Evolutionary conservation across 208 protist genomes (phyloP).

Genomic region (Trypanosoma boissoni): DNA sequence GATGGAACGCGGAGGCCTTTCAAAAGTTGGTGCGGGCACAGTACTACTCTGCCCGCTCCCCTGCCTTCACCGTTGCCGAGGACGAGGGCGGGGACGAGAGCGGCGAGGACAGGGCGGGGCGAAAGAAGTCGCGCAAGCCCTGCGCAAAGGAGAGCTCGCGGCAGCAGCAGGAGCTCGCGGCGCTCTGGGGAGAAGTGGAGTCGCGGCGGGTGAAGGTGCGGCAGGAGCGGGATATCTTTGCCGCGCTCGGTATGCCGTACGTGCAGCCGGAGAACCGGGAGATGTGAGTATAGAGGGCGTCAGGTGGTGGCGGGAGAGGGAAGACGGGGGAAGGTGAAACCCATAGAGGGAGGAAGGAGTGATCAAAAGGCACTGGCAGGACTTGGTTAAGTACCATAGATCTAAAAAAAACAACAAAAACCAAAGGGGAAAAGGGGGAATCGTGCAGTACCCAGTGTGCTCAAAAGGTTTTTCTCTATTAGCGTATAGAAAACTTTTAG

Average conservation of each 20-base stretch:
- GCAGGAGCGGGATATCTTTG: constrained; percentile 76
- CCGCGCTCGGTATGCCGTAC: constrained; percentile 72
- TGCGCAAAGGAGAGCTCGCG: constrained; percentile 25
- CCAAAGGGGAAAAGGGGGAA: background rate
- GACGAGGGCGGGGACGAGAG: constrained; percentile 13
- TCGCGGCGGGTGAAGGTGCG: constrained; percentile 58
- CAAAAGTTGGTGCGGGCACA: constrained; percentile 55
- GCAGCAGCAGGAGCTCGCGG: constrained; percentile 42
- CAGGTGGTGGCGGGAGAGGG: background rate
- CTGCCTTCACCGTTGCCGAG: constrained; percentile 22
- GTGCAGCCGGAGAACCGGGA: constrained; percentile 68
- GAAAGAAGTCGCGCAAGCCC: constrained; percentile 14
- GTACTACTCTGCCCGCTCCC: constrained; percentile 38
- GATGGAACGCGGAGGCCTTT: constrained; percentile 53
- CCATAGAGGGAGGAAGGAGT: background rate
- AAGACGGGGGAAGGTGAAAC: background rate
- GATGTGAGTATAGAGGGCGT: constrained; percentile 28
- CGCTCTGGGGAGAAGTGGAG: constrained; percentile 54
- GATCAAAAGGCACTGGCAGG: constrained; percentile 7
- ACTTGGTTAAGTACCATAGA: background rate
- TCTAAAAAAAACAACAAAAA: background rate
- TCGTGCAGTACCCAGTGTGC: background rate
- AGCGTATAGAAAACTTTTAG: background rate
- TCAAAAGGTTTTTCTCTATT: background rate
- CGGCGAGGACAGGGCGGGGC: constrained; percentile 18